A percentile compares a stretch with the other conserved stretches of the same genome.
Evolutionary conservation across 1,139 yeast species (phyloP).

Genomic region (Zygosaccharomyces pseudobailii): DNA sequence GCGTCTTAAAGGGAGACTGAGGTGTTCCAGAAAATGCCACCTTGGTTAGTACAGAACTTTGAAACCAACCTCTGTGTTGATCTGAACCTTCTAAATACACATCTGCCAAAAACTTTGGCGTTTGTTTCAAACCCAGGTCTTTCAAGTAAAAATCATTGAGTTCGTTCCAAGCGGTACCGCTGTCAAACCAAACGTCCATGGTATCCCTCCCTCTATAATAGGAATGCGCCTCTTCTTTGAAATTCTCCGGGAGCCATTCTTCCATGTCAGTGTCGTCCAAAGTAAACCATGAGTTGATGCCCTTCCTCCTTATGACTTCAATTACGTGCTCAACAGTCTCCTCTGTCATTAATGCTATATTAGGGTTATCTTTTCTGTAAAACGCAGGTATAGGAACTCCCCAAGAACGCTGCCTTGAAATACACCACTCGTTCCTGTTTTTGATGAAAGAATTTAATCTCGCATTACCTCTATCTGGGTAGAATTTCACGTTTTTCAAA

Average conservation of each 20-base stretch:
- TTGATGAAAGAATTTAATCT: slow-evolving; percentile 68
- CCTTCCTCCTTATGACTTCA: slow-evolving; percentile 34
- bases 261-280: slow-evolving; percentile 46
- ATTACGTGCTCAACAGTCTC: slow-evolving; percentile 34
- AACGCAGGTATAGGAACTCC: slow-evolving; percentile 96
- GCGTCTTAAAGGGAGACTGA: slow-evolving; percentile 65
- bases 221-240: slow-evolving; percentile 37
- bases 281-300: slow-evolving; percentile 80
- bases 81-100: slow-evolving; percentile 91
- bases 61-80: slow-evolving; percentile 99
- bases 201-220: slow-evolving; percentile 76
- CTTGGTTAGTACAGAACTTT: slow-evolving; percentile 80
- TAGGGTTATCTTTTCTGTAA: slow-evolving; percentile 48
- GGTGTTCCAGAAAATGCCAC: slow-evolving; percentile 43
- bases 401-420: slow-evolving; percentile 96
- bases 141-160: slow-evolving; percentile 41
- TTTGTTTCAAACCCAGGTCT: slow-evolving; percentile 21
- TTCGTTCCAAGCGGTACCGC: slow-evolving; percentile 89
- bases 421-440: slow-evolving; percentile 93
- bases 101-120: slow-evolving; percentile 52
- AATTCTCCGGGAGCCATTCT: slow-evolving; percentile 68
- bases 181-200: slow-evolving; percentile 99
- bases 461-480: slow-evolving; percentile 67
- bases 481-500: slow-evolving; percentile 57
- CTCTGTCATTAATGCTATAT: slow-evolving; percentile 30